Conservation (phyloP, 495 filamentous ascomycete genomes). For the Penicillium lividum region DNA sequence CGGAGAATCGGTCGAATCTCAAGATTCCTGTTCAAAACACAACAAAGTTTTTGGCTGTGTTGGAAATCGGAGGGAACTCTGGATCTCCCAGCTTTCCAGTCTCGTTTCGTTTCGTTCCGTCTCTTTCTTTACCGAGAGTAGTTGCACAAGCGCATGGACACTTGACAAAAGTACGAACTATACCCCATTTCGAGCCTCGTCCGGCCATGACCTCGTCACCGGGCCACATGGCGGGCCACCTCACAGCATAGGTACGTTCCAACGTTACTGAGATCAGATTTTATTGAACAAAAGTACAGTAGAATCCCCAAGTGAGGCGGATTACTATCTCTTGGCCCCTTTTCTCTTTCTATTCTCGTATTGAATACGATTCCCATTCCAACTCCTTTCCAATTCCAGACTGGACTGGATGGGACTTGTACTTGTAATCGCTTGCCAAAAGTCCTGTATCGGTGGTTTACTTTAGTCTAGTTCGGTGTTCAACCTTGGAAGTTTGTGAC, state of each 20-base stretch:
- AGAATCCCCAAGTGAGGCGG: conserved; percentile 1
- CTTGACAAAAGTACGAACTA: conserved; percentile 20
- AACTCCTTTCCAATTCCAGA: not conserved
- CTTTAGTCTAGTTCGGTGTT: not conserved
- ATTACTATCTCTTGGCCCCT: not conserved
- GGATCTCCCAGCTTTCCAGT: too few species aligned
- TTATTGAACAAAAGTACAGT: conserved; percentile 3
- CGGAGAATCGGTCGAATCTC: not conserved
- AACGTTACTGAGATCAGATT: not conserved
- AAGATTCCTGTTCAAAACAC: conserved; percentile 2
- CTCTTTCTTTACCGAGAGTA: too few species aligned
- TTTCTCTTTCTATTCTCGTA: not conserved
- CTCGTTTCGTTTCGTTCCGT: too few species aligned
- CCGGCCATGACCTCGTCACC: conserved; percentile 2
- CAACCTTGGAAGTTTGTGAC: too few species aligned
- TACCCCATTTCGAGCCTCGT: conserved; percentile 8
- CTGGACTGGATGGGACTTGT: not conserved
- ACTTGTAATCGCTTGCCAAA: not conserved
- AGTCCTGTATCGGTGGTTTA: not conserved
- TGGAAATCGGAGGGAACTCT: not conserved
- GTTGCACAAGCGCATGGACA: not conserved
- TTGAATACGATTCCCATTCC: too few species aligned
- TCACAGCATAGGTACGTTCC: not conserved
- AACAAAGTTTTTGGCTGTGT: not conserved
- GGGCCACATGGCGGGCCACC: not conserved